Base-by-base conservation (phyloP, 2,329 filamentous ascomycete genomes). In the Catunica adiposa region DNA sequence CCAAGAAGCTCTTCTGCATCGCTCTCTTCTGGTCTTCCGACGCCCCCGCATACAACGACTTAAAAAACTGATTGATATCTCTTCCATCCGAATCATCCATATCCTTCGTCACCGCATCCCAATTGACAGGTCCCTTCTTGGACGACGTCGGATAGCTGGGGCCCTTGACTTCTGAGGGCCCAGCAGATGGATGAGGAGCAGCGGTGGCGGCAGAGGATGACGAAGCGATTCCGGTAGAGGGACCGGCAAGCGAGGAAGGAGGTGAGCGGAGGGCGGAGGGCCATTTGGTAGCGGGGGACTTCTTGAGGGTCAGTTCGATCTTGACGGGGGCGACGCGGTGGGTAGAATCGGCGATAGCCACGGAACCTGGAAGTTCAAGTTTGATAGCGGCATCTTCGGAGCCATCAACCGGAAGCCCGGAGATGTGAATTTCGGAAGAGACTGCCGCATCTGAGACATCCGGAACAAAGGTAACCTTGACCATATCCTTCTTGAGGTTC, bases 1-100 rank as follows among this genome's bases (percentile, higher is more conserved):
- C 90, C 14, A 81, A 76, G 64, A 87, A 97, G 65, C 87, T 94
- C 78, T 98, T 98, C 80, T 94, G 87, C 92, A 98, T 98, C 7
- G 92, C 92, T 1, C 89, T 80, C 65, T 82, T 81, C 58, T 87
- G 86, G 62, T 98, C 90, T 0, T 83, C 79, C 51, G 84, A 81
- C 0, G 87, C 82, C 37, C 73, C 74, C 60, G 84, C 80, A 70
- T 90, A 97, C 1, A 98, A 73, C 64, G 84, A 82, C 74, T 94
- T 92, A 74, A 98, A 98, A 70, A 96, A 97, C 9, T 68, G 66
- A 62, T 94, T 84, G 7, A 89, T 80, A 26, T 84, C 79, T 17
- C 38, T 42, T 9, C 40, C 53, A 58, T 83, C 80, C 1, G 74
- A 76, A 59, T 77, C 74, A 11, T 76, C 70, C 0, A 77, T 74